These are phyloP conservation scores for Symbiodinium natans DNA, from an alignment of 73 alveolate genomes.

Conservation along the genomic window DNA sequence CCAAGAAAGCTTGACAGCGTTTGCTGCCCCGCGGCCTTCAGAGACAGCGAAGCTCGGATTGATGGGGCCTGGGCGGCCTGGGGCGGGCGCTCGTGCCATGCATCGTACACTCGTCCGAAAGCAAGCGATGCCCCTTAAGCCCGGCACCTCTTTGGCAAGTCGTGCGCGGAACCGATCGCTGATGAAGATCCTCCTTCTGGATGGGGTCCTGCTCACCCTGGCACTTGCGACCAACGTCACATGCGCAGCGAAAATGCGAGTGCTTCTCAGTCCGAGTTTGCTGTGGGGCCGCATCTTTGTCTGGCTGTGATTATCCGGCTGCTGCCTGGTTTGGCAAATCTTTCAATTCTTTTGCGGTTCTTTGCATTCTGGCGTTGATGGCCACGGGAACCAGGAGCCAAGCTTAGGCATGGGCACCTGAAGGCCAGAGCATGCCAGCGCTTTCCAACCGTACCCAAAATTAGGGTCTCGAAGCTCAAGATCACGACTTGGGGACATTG, in stretches of 20 bases:
- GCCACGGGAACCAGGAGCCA: neutral
- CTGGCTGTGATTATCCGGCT: neutral
- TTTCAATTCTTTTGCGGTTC: no score
- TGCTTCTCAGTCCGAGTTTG: neutral
- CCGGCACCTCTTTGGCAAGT: neutral
- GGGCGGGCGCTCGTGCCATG: neutral
- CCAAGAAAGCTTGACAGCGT: neutral
- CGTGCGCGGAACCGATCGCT: neutral
- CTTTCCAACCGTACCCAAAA: neutral
- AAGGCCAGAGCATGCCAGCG: neutral
- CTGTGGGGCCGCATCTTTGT: constrained; percentile 21
- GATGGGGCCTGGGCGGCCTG: neutral
- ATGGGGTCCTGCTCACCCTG: neutral
- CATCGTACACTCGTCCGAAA: no score
- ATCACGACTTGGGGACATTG: no score
- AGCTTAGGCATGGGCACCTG: neutral
- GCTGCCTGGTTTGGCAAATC: no score
- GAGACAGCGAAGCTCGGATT: neutral
- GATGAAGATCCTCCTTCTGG: neutral
- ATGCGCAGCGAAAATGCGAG: neutral
- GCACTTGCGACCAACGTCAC: neutral
- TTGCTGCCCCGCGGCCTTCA: neutral
- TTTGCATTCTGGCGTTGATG: no score
- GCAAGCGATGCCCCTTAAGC: neutral
- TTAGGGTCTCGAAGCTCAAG: neutral